Conservation (phyloP, 352 stramenopile species). For the Plasmopara halstedii region DNA sequence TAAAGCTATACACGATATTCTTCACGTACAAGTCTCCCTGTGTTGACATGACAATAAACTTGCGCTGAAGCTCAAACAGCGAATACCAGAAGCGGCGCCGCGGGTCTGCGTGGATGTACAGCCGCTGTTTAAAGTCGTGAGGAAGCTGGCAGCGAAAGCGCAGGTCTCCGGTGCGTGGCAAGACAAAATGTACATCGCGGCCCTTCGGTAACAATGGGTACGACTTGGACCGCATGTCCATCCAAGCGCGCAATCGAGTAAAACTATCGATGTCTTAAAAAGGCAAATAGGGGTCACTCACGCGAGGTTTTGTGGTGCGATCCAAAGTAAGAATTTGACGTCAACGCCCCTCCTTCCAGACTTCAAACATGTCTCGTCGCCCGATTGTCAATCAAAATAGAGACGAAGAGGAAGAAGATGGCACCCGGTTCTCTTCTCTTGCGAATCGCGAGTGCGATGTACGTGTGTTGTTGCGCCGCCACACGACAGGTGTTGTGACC, state of each 20-base stretch:
- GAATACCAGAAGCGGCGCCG: slow-evolving; percentile 37
- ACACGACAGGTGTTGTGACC: slow-evolving; percentile 75
- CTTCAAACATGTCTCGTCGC: slow-evolving; percentile 16
- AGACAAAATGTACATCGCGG: slow-evolving; percentile 32
- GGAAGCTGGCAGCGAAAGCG: slow-evolving; percentile 44
- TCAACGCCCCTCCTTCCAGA: background rate
- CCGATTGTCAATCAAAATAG: slow-evolving; percentile 19
- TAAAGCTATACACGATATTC: slow-evolving; percentile 23
- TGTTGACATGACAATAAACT: slow-evolving; percentile 71
- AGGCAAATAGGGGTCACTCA: slow-evolving; percentile 4
- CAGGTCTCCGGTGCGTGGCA: slow-evolving; percentile 51
- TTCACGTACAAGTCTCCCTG: slow-evolving; percentile 62
- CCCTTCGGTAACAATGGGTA: slow-evolving; percentile 51
- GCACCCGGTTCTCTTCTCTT: slow-evolving; percentile 6
- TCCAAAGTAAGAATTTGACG: background rate
- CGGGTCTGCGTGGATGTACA: slow-evolving; percentile 48
- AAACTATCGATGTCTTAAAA: slow-evolving; percentile 2
- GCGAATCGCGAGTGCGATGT: slow-evolving; percentile 17
- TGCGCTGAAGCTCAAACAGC: slow-evolving; percentile 49
- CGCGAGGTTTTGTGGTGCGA: slow-evolving; percentile 1
- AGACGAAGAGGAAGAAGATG: slow-evolving; percentile 1
- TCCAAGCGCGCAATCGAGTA: slow-evolving; percentile 7
- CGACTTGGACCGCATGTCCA: slow-evolving; percentile 53
- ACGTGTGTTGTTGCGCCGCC: slow-evolving; percentile 54
- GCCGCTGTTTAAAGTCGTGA: slow-evolving; percentile 30